A percentile compares a stretch with the other conserved stretches of the same genome.
Evolutionary conservation across 2,329 filamentous ascomycete genomes (phyloP).

Genomic region (Seiridium unicorne): DNA sequence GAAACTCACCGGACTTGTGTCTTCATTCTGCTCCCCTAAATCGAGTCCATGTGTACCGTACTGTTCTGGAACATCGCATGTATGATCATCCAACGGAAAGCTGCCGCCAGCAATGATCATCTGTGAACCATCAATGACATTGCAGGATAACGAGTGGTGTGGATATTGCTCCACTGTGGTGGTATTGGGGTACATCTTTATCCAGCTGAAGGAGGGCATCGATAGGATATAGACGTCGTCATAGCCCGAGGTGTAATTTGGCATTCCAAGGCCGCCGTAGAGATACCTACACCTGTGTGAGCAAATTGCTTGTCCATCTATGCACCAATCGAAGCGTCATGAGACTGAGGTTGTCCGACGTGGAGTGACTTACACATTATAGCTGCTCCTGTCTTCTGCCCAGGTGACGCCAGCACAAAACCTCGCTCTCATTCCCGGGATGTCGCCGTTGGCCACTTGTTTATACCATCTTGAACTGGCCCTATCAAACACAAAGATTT

Average conservation of each 20-base stretch:
- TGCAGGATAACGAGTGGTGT: slow-evolving; percentile 58
- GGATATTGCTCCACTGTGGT: slow-evolving; percentile 38
- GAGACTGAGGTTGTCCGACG: no score
- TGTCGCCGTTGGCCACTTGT: slow-evolving; percentile 52
- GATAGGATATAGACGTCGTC: slow-evolving; percentile 63
- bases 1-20: slow-evolving; percentile 29
- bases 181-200: slow-evolving; percentile 47
- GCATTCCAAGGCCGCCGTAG: slow-evolving; percentile 56
- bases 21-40: slow-evolving; percentile 46
- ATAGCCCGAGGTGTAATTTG: slow-evolving; percentile 46
- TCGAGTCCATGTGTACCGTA: slow-evolving; percentile 58
- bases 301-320: neutral
- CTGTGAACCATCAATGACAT: slow-evolving; percentile 54
- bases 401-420: slow-evolving; percentile 63
- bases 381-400: slow-evolving; percentile 58
- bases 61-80: slow-evolving; percentile 50
- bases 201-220: slow-evolving; percentile 63
- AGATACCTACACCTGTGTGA: slow-evolving; percentile 47
- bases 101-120: slow-evolving; percentile 64
- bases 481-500: slow-evolving; percentile 61
- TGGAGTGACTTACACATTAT: slow-evolving; percentile 55
- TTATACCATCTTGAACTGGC: slow-evolving; percentile 58
- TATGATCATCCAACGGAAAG: slow-evolving; percentile 41
- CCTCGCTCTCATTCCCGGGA: slow-evolving; percentile 51
- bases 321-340: no score